A percentile compares a stretch with the other conserved stretches of the same genome.
Evolutionary conservation across 768 basidiomycete genomes (phyloP).

Genomic region (Lactarius vividus): DNA sequence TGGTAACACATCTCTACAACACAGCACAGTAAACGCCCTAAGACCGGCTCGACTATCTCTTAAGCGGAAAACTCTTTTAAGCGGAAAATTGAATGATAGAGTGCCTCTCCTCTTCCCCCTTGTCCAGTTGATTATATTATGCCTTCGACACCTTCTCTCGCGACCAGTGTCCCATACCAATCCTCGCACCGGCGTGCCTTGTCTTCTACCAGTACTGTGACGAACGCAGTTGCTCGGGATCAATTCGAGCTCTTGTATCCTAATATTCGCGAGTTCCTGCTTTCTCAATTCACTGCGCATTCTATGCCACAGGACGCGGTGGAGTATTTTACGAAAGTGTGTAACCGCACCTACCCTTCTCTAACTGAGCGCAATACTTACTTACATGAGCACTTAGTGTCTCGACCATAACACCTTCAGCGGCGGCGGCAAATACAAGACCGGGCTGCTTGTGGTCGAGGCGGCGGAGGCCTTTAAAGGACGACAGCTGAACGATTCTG

Average conservation of each 20-base stretch:
- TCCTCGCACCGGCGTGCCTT: not conserved
- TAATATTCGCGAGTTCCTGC: conserved; percentile 71
- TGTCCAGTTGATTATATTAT: not conserved
- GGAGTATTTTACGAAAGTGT: conserved; percentile 79
- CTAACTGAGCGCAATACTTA: conserved; percentile 2
- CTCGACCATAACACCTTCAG: conserved; percentile 92
- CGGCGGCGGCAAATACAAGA: conserved; percentile 93
- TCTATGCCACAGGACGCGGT: conserved; percentile 82
- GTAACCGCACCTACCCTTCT: conserved; percentile 31
- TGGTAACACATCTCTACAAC: not conserved
- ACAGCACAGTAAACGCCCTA: not conserved
- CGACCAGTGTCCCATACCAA: not conserved
- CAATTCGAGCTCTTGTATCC: conserved; percentile 46
- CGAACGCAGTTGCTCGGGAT: conserved; percentile 8
- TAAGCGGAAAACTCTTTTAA: not conserved
- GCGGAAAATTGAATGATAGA: not conserved
- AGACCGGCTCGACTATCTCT: not conserved
- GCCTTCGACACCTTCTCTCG: not conserved
- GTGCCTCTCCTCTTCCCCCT: not conserved
- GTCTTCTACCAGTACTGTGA: not conserved
- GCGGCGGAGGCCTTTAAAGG: conserved; percentile 86
- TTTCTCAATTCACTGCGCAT: conserved; percentile 61
- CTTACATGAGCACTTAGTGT: conserved; percentile 46
- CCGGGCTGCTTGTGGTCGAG: conserved; percentile 92
- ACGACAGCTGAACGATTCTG: conserved; percentile 63